Percentiles rank a stretch among this genome's conserved stretches.
phyloP scores from a whole-genome alignment of 352 stramenopile genomes.

The Globisporangium solare region DNA sequence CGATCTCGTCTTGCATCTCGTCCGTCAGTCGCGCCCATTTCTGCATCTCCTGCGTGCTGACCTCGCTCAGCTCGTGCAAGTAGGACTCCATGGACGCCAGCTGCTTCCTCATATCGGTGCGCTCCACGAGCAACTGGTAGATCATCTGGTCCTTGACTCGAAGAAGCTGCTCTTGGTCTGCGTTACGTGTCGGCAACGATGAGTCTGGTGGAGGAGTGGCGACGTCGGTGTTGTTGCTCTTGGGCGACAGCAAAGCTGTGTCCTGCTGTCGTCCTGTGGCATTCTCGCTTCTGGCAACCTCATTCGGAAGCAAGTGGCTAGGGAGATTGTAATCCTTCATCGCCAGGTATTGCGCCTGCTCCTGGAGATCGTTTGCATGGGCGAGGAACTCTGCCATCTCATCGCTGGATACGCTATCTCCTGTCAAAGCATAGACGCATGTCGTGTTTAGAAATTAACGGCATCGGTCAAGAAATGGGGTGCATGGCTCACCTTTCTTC shows the following conservation, averaged over 20 bases:
- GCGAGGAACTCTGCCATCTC: slow-evolving; percentile 51
- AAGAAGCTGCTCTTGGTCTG: slow-evolving; percentile 35
- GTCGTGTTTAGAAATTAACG: neutral
- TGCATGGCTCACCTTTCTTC: slow-evolving; percentile 30
- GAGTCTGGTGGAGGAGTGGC: neutral
- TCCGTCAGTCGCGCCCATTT: slow-evolving; percentile 79
- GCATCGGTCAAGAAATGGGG: too few species aligned
- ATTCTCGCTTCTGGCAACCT: neutral
- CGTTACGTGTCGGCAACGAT: neutral
- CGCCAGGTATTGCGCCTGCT: slow-evolving; percentile 37
- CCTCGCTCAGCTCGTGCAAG: slow-evolving; percentile 55
- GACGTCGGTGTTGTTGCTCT: neutral
- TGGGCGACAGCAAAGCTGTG: neutral
- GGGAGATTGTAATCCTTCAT: slow-evolving; percentile 42
- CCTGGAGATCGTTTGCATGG: slow-evolving; percentile 24
- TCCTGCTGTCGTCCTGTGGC: neutral
- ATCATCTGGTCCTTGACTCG: slow-evolving; percentile 84
- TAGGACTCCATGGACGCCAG: slow-evolving; percentile 41
- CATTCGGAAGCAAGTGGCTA: neutral
- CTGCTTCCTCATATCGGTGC: slow-evolving; percentile 46
- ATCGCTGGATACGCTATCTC: slow-evolving; percentile 20
- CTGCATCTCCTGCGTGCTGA: slow-evolving; percentile 77
- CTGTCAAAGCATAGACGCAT: slow-evolving; percentile 16
- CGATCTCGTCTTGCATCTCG: slow-evolving; percentile 80
- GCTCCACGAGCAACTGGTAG: slow-evolving; percentile 70